These are phyloP conservation scores for Brasenia schreberi DNA, from an alignment of 164 flowering plant genomes.

Conservation along the genomic window DNA sequence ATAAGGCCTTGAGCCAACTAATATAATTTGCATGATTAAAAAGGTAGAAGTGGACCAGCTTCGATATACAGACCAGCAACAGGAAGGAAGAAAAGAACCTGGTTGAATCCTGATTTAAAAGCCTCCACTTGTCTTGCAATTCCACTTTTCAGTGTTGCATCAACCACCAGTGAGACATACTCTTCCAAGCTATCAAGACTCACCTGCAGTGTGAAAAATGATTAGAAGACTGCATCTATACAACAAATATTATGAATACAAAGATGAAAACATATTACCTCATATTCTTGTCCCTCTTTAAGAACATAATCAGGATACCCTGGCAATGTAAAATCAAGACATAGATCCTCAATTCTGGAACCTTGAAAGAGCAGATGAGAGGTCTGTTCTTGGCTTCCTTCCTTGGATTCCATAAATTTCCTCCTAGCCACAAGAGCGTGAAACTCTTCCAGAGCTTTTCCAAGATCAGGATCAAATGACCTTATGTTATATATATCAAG, in stretches of 20 bases:
- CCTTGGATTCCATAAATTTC: conserved; percentile 14
- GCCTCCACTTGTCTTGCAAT: conserved; percentile 82
- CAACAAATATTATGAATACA: not conserved
- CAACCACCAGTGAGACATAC: conserved; percentile 54
- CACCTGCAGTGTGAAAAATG: conserved; percentile 28
- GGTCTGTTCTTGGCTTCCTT: conserved; percentile 8
- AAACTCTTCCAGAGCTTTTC: conserved; percentile 66
- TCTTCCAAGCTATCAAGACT: conserved; percentile 57
- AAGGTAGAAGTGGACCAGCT: too few species aligned
- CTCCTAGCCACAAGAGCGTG: conserved; percentile 57
- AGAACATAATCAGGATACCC: conserved; percentile 77
- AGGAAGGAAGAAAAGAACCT: conserved; percentile 29
- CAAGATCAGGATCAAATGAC: conserved; percentile 79
- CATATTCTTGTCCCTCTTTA: conserved; percentile 19
- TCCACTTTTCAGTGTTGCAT: conserved; percentile 70
- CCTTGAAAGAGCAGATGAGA: conserved; percentile 24
- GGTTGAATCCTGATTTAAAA: conserved; percentile 82
- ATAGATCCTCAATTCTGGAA: conserved; percentile 74
- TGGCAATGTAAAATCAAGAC: conserved; percentile 83
- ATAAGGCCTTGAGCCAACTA: too few species aligned
- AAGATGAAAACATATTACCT: conserved; percentile 20
- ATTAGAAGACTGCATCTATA: not conserved
- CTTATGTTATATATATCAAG: conserved; percentile 58
- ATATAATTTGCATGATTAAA: too few species aligned
- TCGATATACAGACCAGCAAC: not conserved